A percentile compares a stretch with the other conserved stretches of the same genome.
These are phyloP conservation scores for Pulveroboletus sp. DNA, from an alignment of 768 basidiomycete species.

Conservation along the genomic window DNA sequence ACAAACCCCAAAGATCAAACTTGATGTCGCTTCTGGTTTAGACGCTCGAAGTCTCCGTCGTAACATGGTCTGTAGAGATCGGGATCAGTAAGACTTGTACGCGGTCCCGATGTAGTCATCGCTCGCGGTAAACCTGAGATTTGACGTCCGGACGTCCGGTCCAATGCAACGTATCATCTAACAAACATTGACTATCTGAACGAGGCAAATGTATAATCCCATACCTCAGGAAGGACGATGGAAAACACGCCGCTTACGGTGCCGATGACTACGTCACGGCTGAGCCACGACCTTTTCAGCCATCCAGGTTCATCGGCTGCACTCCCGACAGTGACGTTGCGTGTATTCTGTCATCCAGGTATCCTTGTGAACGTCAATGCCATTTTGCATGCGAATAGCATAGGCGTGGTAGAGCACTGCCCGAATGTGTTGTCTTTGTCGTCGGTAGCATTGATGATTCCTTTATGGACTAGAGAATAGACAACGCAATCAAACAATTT, in stretches of 20 bases:
- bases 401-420: constrained; percentile 6
- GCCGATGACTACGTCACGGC: constrained; percentile 14
- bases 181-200: neutral
- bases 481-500: constrained; percentile 22
- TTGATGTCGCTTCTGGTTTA: constrained; percentile 10
- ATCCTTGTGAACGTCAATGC: constrained; percentile 14
- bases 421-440: neutral
- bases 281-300: constrained; percentile 14
- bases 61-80: constrained; percentile 15
- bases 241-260: constrained; percentile 19
- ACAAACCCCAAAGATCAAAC: constrained; percentile 12
- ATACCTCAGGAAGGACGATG: constrained; percentile 13
- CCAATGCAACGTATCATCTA: constrained; percentile 16
- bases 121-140: constrained; percentile 16
- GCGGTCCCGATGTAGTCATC: constrained; percentile 15
- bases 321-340: constrained; percentile 6
- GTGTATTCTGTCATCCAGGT: neutral
- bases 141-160: constrained; percentile 11
- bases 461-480: constrained; percentile 15
- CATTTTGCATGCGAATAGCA: constrained; percentile 22
- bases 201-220: neutral
- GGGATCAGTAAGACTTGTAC: constrained; percentile 4
- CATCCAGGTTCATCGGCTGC: constrained; percentile 12
- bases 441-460: constrained; percentile 4
- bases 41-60: constrained; percentile 19